phyloP scores from a whole-genome alignment of 108 stramenopile genomes.

The Stephanodiscus minutulus region DNA sequence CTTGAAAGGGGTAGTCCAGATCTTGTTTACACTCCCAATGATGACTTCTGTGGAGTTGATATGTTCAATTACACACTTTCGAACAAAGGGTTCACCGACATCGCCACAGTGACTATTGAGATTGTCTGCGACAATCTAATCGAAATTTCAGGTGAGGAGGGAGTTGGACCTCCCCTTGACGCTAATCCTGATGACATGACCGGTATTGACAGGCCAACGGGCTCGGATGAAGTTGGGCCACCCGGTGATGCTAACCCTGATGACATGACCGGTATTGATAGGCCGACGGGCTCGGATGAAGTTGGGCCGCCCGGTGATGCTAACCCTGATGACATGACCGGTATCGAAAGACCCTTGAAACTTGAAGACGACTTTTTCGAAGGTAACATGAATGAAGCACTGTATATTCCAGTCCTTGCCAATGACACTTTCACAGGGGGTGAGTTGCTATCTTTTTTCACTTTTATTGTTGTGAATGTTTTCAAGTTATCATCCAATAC shows the following conservation, averaged over 20 bases:
- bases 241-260: neutral
- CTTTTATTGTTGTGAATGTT: neutral
- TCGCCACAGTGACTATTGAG: constrained; percentile 17
- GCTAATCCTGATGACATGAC: neutral
- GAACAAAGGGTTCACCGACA: constrained; percentile 11
- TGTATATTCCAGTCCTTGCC: constrained; percentile 3
- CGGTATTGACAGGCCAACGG: neutral
- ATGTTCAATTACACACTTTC: constrained; percentile 28
- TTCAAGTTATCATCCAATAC: neutral
- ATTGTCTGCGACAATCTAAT: constrained; percentile 1
- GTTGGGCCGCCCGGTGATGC: neutral
- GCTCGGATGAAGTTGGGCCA: neutral
- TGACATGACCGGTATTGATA: neutral
- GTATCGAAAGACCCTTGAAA: constrained; percentile 2
- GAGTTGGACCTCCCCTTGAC: neutral
- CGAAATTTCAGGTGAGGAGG: neutral
- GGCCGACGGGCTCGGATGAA: neutral
- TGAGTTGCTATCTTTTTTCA: neutral
- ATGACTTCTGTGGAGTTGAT: constrained; percentile 36
- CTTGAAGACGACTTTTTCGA: constrained; percentile 23
- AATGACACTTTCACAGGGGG: constrained; percentile 19
- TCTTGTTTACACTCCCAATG: constrained; percentile 27
- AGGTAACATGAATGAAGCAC: constrained; percentile 16
- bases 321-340: neutral
- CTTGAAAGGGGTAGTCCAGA: constrained; percentile 10